Conservation (phyloP, 768 basidiomycete species). For the Termitomyces sp. region DNA sequence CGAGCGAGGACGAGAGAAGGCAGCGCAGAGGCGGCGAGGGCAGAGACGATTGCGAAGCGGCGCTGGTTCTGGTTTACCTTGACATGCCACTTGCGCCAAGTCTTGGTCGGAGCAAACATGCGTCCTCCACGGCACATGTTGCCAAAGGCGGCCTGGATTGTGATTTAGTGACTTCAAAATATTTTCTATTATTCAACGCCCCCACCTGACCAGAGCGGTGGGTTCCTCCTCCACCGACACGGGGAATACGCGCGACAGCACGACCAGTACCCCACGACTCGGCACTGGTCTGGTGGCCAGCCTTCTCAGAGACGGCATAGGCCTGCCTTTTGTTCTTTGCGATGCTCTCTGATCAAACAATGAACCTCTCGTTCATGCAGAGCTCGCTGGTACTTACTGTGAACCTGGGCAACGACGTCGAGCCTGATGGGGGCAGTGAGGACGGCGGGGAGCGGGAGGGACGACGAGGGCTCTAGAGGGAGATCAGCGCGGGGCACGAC, state of each 20-base stretch:
- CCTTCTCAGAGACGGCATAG: slow-evolving; percentile 95
- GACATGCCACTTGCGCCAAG: slow-evolving; percentile 99
- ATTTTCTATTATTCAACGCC: no score
- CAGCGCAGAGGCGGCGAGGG: slow-evolving; percentile 95
- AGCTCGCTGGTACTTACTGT: slow-evolving; percentile 69
- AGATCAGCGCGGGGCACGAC: neutral
- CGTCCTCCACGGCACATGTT: slow-evolving; percentile 99
- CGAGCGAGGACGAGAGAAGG: slow-evolving; percentile 98
- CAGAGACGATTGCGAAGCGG: slow-evolving; percentile 96
- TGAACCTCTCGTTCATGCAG: slow-evolving; percentile 6
- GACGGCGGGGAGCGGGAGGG: slow-evolving; percentile 92
- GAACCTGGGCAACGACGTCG: slow-evolving; percentile 97
- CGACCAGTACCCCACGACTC: slow-evolving; percentile 99
- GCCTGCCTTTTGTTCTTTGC: slow-evolving; percentile 98
- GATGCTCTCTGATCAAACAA: slow-evolving; percentile 72
- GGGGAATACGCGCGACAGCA: slow-evolving; percentile 99
- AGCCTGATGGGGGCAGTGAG: slow-evolving; percentile 97
- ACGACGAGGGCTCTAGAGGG: slow-evolving; percentile 73
- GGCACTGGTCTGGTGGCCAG: slow-evolving; percentile 97
- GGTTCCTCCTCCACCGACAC: slow-evolving; percentile 98
- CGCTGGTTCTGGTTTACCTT: slow-evolving; percentile 99
- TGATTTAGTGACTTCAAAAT: slow-evolving; percentile 5
- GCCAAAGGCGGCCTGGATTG: slow-evolving; percentile 87
- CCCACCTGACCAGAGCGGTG: slow-evolving; percentile 98
- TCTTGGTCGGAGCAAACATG: slow-evolving; percentile 99